Evolutionary conservation across 352 stramenopile species (phyloP), one percentile per base, ranked within the genome.

Genomic region (Phytophthora multivora): DNA sequence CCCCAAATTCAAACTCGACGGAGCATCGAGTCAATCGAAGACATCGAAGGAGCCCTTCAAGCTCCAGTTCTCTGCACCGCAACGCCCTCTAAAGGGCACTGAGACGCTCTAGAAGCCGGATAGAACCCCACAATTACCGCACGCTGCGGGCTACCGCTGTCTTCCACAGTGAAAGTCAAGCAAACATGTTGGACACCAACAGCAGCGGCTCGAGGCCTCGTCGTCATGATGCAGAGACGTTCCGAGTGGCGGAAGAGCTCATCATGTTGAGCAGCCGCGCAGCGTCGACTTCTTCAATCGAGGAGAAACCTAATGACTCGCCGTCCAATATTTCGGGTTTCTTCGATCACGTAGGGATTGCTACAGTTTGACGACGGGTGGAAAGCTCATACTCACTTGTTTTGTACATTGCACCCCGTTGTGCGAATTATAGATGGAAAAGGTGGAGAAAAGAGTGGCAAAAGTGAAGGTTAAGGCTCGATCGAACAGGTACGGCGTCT

Each of bases 201-300:
- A 55, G 43, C 56, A 46, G 45, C 26, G 33, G 47, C 42, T 49
- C 62, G 7, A 40, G 48, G 40, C 39, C 61, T 11, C 25, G 70
- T 36, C 52, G 60, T 16, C 78, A 88, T 54, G 80, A 91, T 49
- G 79, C 73, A 15, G 83, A 92, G 59, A 92, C 79, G 16, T 90
- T 92, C 59, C 79, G 79, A 33, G 83, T 92, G 42, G 83, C 83
- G 1, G 71, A 89, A 47, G 83, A 92, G 70, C 79, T 92, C 54
- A 90, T 92, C 63, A 72, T 89, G 67, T 70, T 92, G 18, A 92
- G 83, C 61, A 73, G 51, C 40, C 59, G 57, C 21, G 42, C 49
- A 51, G 41, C 57, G 16, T 30, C 57, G 13, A 18, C 51, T 28
- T 63, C 51, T 4, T 41, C 51, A 8, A 39, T 51, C 31, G 42